A percentile compares a stretch with the other conserved stretches of the same genome.
phyloP scores from a whole-genome alignment of 2,329 filamentous ascomycete genomes.

The Fusarium proliferatum region DNA sequence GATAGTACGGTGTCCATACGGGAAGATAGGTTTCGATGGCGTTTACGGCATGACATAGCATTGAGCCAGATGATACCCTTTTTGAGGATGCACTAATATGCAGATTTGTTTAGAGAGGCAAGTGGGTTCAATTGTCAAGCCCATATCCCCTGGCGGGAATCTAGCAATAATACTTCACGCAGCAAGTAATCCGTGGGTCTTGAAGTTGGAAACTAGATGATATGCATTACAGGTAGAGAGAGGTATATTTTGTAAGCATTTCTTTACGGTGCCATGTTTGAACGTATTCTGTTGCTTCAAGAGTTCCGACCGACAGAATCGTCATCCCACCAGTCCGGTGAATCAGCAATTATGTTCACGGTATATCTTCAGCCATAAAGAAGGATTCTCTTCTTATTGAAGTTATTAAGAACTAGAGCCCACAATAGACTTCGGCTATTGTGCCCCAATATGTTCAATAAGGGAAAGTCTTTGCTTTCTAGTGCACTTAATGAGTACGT shows the following conservation, averaged over 20 bases:
- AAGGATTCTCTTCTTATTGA: background rate
- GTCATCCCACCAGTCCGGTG: background rate
- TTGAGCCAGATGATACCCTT: conserved; percentile 35
- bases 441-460: conserved; percentile 3
- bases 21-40: conserved; percentile 14
- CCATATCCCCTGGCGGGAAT: background rate
- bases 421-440: background rate
- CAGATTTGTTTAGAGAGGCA: background rate
- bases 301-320: background rate
- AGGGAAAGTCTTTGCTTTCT: conserved; percentile 6
- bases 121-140: background rate
- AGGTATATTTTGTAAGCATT: background rate
- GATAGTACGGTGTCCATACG: background rate
- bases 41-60: conserved; percentile 33
- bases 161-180: background rate
- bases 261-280: background rate
- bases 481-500: background rate
- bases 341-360: background rate
- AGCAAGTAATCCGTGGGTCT: background rate
- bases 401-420: background rate
- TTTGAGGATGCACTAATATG: conserved; percentile 18
- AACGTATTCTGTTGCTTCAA: background rate
- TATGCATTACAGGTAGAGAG: background rate
- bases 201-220: background rate
- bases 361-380: background rate